Evolutionary conservation across 177 flowering plant genomes (phyloP), one percentile per base, ranked within the genome.

Genomic region (Vitis hybrid): DNA sequence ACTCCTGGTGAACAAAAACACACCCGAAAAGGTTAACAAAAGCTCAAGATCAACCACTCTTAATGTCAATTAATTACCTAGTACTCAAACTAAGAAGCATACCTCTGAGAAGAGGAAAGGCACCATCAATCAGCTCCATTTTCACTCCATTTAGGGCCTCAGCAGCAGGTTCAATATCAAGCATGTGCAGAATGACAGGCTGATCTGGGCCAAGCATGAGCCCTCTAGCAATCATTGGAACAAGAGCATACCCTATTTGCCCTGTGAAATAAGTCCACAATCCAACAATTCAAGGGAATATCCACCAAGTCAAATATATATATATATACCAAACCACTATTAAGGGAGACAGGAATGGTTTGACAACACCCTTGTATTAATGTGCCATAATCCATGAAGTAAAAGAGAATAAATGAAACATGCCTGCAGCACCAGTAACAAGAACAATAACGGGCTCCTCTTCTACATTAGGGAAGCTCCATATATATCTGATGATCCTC

Each of bases 341-440:
- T 13, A 14, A 29, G 31, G 31, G 5, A 29, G 14, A 33, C 6
- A 33, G 45, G 45, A 5, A 6, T 33, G 45, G 5, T 33, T 6
- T 33, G 1, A 33, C 45, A 6, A 55, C 12, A 26, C 3, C 10
- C 18, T 51, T 14, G n/a, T 22, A 22, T 22, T 22, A 22, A 22
- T 22, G 26, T 22, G 26, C 26, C 26, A 56, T 50, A 53, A 31
- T 29, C 70, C 13, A 29, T 6, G 50, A 69, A 56, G 49, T 8
- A 62, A 72, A 67, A 62, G 16, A 4, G 19, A n/a, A 31, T 57
- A 61, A 53, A 50, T n/a, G 18, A 39, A 33, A 55, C 89, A 76
- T 86, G 86, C 97, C 98, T 88, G 94, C 90, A 68, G 97, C 98
- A 19, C 93, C 98, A 53, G 93, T 93, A 39, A 93, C 87, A 56